Percentiles rank a stretch among this genome's conserved stretches.
Evolutionary conservation across 352 stramenopile genomes (phyloP).

Genomic region (Globisporangium spinosum): DNA sequence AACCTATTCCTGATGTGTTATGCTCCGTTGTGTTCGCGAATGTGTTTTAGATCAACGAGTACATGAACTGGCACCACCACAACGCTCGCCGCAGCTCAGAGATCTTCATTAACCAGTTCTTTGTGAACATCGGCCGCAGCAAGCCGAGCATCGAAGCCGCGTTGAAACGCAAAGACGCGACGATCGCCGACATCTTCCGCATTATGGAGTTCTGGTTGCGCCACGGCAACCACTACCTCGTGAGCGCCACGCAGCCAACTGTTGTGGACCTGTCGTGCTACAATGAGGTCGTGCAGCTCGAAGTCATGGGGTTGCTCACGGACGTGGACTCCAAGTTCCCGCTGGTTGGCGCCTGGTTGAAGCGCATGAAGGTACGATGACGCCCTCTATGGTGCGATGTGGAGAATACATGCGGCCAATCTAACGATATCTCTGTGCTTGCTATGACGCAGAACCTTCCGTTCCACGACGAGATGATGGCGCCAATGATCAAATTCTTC

Average conservation of each 20-base stretch:
- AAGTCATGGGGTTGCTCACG: conserved; percentile 57
- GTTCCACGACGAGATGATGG: conserved; percentile 62
- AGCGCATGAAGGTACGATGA: conserved; percentile 66
- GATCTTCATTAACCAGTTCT: conserved; percentile 63
- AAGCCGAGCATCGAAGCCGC: conserved; percentile 41
- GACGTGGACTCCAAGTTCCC: conserved; percentile 50
- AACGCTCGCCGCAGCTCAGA: conserved; percentile 58
- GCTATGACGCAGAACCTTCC: conserved; percentile 32
- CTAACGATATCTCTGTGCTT: neutral
- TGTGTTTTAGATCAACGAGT: conserved; percentile 59
- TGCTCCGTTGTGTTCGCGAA: neutral
- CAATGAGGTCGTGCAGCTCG: conserved; percentile 71
- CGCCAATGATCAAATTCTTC: conserved; percentile 65
- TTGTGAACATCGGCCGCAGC: conserved; percentile 47
- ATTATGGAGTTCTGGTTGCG: conserved; percentile 75
- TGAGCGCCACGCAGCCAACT: conserved; percentile 52
- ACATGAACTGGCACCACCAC: conserved; percentile 78
- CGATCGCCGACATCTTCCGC: conserved; percentile 48
- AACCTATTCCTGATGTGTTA: neutral
- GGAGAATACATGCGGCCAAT: neutral
- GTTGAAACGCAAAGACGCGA: conserved; percentile 51
- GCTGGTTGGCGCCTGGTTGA: conserved; percentile 48
- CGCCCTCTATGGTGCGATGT: neutral
- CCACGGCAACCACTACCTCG: conserved; percentile 53
- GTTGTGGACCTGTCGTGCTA: conserved; percentile 74